Evolutionary conservation across 768 basidiomycete species (phyloP).

Genomic region (Mrakia frigida): DNA sequence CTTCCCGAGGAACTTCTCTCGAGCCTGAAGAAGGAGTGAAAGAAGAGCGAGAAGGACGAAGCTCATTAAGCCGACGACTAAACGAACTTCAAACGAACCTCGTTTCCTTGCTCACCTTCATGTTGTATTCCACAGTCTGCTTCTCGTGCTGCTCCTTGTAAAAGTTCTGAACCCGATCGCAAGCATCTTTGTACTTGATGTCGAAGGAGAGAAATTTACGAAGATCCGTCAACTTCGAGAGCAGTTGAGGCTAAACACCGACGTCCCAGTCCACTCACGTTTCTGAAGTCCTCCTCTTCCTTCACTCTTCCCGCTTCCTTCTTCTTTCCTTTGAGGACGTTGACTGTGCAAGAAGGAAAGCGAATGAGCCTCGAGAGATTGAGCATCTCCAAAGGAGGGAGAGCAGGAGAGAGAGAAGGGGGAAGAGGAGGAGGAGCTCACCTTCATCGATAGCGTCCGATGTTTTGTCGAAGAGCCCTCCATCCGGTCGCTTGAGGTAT

Average conservation of each 20-base stretch:
- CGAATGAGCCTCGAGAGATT: not conserved
- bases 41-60: too few relatives aligned
- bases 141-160: constrained; percentile 49
- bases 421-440: not conserved
- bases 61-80: not conserved
- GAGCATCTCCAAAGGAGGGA: too few relatives aligned
- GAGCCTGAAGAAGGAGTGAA: constrained; percentile 53
- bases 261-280: not conserved
- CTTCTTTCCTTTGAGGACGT: constrained; percentile 6
- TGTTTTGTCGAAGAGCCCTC: constrained; percentile 16
- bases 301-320: not conserved
- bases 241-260: not conserved
- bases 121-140: constrained; percentile 80
- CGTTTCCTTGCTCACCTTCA: constrained; percentile 40
- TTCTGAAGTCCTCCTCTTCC: constrained; percentile 15
- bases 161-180: not conserved
- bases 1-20: constrained; percentile 64
- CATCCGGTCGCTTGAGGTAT: constrained; percentile 8
- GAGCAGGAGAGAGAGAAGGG: not conserved
- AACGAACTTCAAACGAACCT: not conserved
- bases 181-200: not conserved
- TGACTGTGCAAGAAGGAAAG: not conserved
- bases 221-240: not conserved
- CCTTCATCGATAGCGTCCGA: constrained; percentile 24
- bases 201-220: constrained; percentile 1